Base-by-base conservation (phyloP, 2,329 filamentous ascomycete species). In the Xylariaceae sp. region DNA sequence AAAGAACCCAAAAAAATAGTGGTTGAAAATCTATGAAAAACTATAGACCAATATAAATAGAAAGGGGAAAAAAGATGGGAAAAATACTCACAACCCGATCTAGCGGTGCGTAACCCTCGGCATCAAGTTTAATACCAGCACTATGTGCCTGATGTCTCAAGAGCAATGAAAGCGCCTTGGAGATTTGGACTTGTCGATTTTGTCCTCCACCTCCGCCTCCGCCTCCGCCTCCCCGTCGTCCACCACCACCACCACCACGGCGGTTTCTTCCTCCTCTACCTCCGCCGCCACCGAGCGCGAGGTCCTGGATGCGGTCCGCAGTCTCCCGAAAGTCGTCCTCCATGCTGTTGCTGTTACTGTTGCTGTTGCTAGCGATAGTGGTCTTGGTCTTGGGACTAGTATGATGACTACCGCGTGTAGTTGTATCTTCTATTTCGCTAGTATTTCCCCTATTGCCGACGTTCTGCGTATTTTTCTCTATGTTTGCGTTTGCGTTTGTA, bases 61-160 rank as follows among this genome's bases (percentile, higher is more conserved):
- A 39, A n/a, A 29, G 41, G 31, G 7, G 6, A 17, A 21, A 14
- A 24, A 29, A 33, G 36, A 7, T 23, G 23, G 4, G 14, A 17
- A 9, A 41, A 19, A 45, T 12, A 81, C 84, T 80, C 69, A 87
- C 84, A 70, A 88, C 86, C 55, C 75, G 73, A 62, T 85, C 80
- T 54, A 88, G 70, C 40, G 78, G 74, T 37, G 84, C 86, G 69
- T 77, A 88, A 0, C 87, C 87, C 67, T 86, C 84, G 1, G 65
- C 73, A 66, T 88, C 85, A 6, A 88, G 78, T 65, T 71, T 65
- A 43, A 88, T 77, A 3, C 85, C 84, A 17, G 81, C 85, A 34
- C 79, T 81, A 47, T 74, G 73, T 7, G 83, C 84, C 73, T 85
- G 82, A 61, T 87, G 84, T 28, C 84, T 72, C 57, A 87, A 69